Evolutionary conservation across 495 filamentous ascomycete genomes (phyloP).

Genomic region (Neurospora sp.): DNA sequence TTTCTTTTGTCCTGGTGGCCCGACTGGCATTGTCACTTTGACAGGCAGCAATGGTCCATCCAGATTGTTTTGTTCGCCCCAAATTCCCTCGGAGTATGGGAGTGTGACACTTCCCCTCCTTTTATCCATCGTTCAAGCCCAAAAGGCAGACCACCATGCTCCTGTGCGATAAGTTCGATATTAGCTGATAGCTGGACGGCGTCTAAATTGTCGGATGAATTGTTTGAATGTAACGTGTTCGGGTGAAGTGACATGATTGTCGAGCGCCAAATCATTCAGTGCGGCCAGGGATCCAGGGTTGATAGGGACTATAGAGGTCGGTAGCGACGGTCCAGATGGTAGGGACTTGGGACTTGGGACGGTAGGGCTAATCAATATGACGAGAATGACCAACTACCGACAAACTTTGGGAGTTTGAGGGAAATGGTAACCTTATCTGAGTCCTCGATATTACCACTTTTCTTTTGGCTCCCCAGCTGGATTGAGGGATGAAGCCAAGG

Average conservation of each 20-base stretch:
- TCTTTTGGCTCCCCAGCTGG: too few species aligned
- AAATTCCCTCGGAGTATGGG: background rate
- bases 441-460: too few species aligned
- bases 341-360: background rate
- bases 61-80: background rate
- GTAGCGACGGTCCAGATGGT: background rate
- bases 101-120: background rate
- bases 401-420: background rate
- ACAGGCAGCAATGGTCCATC: background rate
- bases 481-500: background rate
- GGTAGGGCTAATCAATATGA: background rate
- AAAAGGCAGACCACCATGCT: background rate
- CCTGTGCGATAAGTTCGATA: background rate
- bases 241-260: background rate
- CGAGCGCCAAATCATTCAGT: background rate
- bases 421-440: background rate
- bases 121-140: background rate
- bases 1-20: background rate
- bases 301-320: background rate
- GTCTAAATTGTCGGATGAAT: background rate
- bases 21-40: background rate
- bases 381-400: background rate
- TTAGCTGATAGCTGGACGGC: background rate
- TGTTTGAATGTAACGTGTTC: background rate
- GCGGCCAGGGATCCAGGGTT: background rate